Evolutionary conservation across 805 yeast genomes (phyloP).

Genomic region (Saccharomycopsis selenospora): DNA sequence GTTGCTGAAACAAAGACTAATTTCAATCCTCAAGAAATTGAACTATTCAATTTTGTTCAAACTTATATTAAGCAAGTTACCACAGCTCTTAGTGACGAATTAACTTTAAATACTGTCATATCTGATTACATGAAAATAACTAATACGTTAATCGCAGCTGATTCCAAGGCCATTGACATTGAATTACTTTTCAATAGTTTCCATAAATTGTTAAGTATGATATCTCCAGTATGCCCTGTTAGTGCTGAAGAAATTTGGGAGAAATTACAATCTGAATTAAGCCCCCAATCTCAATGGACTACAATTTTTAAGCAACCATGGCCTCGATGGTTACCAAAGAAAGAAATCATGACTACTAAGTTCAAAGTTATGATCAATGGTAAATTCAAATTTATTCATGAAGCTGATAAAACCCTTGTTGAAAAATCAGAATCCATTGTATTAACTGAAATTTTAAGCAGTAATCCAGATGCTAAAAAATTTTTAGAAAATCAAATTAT

Average conservation of each 20-base stretch:
- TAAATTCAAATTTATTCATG: slow-evolving; percentile 46
- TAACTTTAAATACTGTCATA: slow-evolving; percentile 75
- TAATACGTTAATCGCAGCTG: slow-evolving; percentile 35
- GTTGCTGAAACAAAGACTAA: slow-evolving; percentile 22
- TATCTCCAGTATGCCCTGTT: slow-evolving; percentile 79
- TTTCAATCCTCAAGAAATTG: slow-evolving; percentile 39
- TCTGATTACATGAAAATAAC: slow-evolving; percentile 88
- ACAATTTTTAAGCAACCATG: slow-evolving; percentile 55
- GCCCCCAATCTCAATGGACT: slow-evolving; percentile 30
- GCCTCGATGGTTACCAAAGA: slow-evolving; percentile 45
- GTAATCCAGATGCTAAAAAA: slow-evolving; percentile 33
- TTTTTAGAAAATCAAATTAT: slow-evolving; percentile 38
- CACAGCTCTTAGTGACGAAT: slow-evolving; percentile 47
- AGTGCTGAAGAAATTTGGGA: slow-evolving; percentile 81
- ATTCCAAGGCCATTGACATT: slow-evolving; percentile 28
- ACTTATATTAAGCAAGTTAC: slow-evolving; percentile 42
- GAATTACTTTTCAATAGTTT: slow-evolving; percentile 42
- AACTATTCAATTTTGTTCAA: slow-evolving; percentile 53
- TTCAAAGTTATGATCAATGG: slow-evolving; percentile 72
- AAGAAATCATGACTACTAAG: slow-evolving; percentile 32
- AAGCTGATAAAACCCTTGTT: slow-evolving; percentile 32
- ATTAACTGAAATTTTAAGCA: slow-evolving; percentile 30
- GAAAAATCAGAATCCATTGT: slow-evolving; percentile 31
- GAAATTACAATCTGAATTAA: slow-evolving; percentile 26
- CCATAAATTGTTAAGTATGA: slow-evolving; percentile 48